Evolutionary conservation across 1,139 yeast genomes (phyloP), one percentile per base, ranked within the genome.

Genomic region (Blastobotrys petasosporus): DNA sequence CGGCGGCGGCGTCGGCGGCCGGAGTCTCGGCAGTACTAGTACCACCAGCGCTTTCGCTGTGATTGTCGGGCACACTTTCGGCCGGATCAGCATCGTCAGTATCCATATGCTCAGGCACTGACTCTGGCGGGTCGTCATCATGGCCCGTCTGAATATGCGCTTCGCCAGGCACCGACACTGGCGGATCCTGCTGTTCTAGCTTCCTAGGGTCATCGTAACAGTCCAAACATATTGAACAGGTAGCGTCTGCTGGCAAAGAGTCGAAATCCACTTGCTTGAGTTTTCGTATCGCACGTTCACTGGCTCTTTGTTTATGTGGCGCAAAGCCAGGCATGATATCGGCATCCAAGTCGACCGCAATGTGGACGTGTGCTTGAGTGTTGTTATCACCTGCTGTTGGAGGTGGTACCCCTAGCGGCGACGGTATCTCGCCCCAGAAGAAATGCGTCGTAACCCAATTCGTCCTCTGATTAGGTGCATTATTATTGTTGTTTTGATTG

Each of bases 171-270:
- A 34, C 23, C 4, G 23, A 15, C 23, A 5, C 29, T 25, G 9
- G 9, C 20, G n/a, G n/a, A 35, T 35, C 29, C 2, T 7, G 9
- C 25, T 37, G 23, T 3, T 30, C 41, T 8, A 41, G 37, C 12
- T 12, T 28, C 31, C 37, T 45, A 17, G 37, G 42, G 13, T 42
- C 28, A 5, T 50, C 57, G 44, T 60, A 59, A 11, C 51, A 42
- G 34, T 66, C 70, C 44, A 63, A 62, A 51, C 70, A 66, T 33
- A 66, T 67, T 8, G 66, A 54, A 47, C 70, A 66, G 4, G 46
- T 41, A 20, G 60, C 53, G n/a, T 64, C 67, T 15, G 52, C 45
- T 1, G 59, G 56, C n/a, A 65, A 37, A 17, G 50, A 41, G 17
- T 45, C 51, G 9, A 59, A 44, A 23, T 56, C 57, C 8, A 63